phyloP scores from a whole-genome alignment of 164 flowering plant genomes.

The Magnolia sinica region DNA sequence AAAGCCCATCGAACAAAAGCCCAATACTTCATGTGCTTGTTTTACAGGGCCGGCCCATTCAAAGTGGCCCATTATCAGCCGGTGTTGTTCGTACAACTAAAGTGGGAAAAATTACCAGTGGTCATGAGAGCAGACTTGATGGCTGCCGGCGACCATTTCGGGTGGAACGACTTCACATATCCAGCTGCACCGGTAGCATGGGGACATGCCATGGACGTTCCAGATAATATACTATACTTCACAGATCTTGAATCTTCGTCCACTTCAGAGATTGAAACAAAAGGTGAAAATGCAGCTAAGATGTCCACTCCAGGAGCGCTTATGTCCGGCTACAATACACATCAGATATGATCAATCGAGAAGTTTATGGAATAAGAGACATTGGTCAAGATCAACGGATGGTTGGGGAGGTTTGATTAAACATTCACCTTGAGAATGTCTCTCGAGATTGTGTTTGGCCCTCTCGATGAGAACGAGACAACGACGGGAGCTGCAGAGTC shows the following conservation, averaged over 20 bases:
- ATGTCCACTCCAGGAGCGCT: slow-evolving; percentile 71
- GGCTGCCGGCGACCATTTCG: slow-evolving; percentile 72
- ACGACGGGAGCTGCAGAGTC: slow-evolving; percentile 36
- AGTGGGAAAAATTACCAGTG: slow-evolving; percentile 39
- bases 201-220: slow-evolving; percentile 83
- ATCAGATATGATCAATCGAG: background rate
- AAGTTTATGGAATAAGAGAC: background rate
- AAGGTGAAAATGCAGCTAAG: slow-evolving; percentile 52
- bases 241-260: slow-evolving; percentile 7
- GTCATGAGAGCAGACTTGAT: slow-evolving; percentile 85
- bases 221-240: slow-evolving; percentile 30
- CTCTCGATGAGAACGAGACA: slow-evolving; percentile 75
- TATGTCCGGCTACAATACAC: slow-evolving; percentile 56
- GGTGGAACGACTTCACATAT: slow-evolving; percentile 67
- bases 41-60: no score
- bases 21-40: no score
- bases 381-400: background rate
- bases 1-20: no score
- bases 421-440: slow-evolving; percentile 61
- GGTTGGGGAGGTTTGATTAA: background rate
- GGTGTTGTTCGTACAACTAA: no score
- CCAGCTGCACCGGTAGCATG: slow-evolving; percentile 60
- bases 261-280: slow-evolving; percentile 25
- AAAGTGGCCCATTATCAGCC: no score
- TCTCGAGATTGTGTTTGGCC: slow-evolving; percentile 42